Evolutionary conservation across 345 rosid species (phyloP), one percentile per base, ranked within the genome.

Genomic region (Durio zibethinus): DNA sequence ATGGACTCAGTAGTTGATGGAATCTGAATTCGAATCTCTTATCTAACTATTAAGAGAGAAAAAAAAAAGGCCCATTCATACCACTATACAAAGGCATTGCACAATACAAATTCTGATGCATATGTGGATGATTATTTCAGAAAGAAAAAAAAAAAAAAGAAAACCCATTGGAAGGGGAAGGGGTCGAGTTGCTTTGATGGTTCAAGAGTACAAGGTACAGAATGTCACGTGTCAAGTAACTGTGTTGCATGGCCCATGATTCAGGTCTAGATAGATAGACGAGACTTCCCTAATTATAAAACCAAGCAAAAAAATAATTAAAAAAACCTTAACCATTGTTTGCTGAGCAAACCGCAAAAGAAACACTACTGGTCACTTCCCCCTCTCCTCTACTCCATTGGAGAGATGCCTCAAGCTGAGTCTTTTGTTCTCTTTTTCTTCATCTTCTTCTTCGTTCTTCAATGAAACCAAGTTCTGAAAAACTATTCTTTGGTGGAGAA

Each of bases 161-260:
- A 29, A 29, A 61, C 14, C 36, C 36, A 31, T n/a, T 21, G n/a
- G 23, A 33, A 31, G 54, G 23, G 15, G 27, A 10, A 23, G 7
- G 70, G 74, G 15, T 18, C 14, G 0, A 10, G 40, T 69, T 47
- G 27, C 18, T 18, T 71, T 47, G 12, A 15, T 35, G 35, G 82
- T 48, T 64, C 78, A 29, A 18, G 21, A 53, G 25, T 65, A 6
- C 52, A 14, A 16, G 71, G 73, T 72, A 38, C 73, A n/a, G 11
- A 57, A 61, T 74, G 80, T 84, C 86, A 89, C 88, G 89, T 87
- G 90, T 81, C 84, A 74, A 78, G 76, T 72, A 78, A 79, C 25
- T 82, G 84, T 47, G 42, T n/a, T 67, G 80, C 80, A 66, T 80
- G 89, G 87, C 84, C 88, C 86, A 79, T 79, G 80, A 65, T 80